Evolutionary conservation across 139 green algal species (phyloP).

Genomic region (Picochlorum sp.): DNA sequence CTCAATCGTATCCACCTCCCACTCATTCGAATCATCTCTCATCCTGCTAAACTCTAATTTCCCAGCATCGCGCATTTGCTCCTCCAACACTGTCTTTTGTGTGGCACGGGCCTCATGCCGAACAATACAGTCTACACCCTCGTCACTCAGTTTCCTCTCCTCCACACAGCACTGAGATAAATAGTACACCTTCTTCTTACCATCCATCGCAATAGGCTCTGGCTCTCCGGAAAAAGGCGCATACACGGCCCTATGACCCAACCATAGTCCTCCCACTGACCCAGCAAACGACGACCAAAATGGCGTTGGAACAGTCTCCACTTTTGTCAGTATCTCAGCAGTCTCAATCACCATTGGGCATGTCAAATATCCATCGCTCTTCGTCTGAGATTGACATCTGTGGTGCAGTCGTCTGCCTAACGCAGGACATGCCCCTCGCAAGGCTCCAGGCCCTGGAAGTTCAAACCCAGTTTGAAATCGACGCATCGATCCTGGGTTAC

Average conservation of each 20-base stretch:
- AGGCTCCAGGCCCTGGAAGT: too few species aligned
- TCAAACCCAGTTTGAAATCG: too few species aligned
- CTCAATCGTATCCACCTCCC: constrained; percentile 26
- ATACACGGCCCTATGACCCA: constrained; percentile 27
- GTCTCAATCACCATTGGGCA: neutral
- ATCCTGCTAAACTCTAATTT: constrained; percentile 9
- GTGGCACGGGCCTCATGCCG: constrained; percentile 6
- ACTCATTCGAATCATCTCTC: constrained; percentile 9
- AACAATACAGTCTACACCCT: neutral
- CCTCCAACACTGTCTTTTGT: constrained; percentile 3
- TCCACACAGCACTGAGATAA: constrained; percentile 32
- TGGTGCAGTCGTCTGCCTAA: neutral
- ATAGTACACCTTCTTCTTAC: constrained; percentile 21
- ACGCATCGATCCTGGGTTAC: too few species aligned
- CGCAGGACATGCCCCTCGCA: neutral
- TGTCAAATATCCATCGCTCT: constrained; percentile 6
- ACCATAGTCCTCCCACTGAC: constrained; percentile 28
- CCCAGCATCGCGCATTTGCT: constrained; percentile 18
- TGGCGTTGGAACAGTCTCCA: constrained; percentile 20
- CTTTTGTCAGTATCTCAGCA: neutral
- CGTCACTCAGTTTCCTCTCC: constrained; percentile 10
- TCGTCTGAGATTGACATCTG: neutral
- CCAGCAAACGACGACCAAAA: constrained; percentile 39
- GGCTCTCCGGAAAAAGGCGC: constrained; percentile 27
- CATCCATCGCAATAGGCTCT: constrained; percentile 22